Conservation (phyloP, 345 rosid species). For the Lagerstroemia speciosa region DNA sequence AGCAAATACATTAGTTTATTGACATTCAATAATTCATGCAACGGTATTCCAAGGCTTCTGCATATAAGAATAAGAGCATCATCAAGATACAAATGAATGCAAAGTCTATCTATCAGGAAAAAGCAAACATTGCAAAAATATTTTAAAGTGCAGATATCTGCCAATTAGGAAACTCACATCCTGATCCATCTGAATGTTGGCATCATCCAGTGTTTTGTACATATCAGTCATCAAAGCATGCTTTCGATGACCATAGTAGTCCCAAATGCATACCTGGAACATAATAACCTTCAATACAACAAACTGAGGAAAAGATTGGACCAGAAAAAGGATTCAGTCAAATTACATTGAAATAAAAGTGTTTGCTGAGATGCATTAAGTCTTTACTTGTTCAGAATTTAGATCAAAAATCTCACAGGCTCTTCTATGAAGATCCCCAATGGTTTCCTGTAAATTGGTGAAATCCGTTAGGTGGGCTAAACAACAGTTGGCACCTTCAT, state of each 20-base stretch:
- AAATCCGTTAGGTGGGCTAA: not conserved
- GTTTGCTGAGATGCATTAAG: slow-evolving; percentile 16
- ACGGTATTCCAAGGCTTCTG: not conserved
- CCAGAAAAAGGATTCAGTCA: slow-evolving; percentile 13
- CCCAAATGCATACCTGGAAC: slow-evolving; percentile 82
- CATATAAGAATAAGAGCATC: not conserved
- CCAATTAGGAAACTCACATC: slow-evolving; percentile 54
- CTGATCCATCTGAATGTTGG: slow-evolving; percentile 98
- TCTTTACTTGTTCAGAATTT: slow-evolving; percentile 63
- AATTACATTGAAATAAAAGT: slow-evolving; percentile 8
- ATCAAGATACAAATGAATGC: not conserved
- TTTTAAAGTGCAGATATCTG: slow-evolving; percentile 3
- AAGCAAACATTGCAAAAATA: not conserved
- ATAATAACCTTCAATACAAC: slow-evolving; percentile 8
- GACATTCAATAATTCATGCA: not conserved
- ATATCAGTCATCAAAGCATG: slow-evolving; percentile 92
- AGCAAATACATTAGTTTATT: not conserved
- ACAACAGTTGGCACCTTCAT: slow-evolving; percentile 5
- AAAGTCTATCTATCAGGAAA: not conserved
- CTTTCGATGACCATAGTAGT: slow-evolving; percentile 81
- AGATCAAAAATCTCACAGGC: slow-evolving; percentile 91
- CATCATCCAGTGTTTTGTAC: slow-evolving; percentile 95
- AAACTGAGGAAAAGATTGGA: slow-evolving; percentile 11
- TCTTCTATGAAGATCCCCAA: slow-evolving; percentile 83
- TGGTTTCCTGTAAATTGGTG: slow-evolving; percentile 59